Evolutionary conservation across 2,329 filamentous ascomycete genomes (phyloP), one percentile per base, ranked within the genome.

Genomic region (Fusarium sp.): DNA sequence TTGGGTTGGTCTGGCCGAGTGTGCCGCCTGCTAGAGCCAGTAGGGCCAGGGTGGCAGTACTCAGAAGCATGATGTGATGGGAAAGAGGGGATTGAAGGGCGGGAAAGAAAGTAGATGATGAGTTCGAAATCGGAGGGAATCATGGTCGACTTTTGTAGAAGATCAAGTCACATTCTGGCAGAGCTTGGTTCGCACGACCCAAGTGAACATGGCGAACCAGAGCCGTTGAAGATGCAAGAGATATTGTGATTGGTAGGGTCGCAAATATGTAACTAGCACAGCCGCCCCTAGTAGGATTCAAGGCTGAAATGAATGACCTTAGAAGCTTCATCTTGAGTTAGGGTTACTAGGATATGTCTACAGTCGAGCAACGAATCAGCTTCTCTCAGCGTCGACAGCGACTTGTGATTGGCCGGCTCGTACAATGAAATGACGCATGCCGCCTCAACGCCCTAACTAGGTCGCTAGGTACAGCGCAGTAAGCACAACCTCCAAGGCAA

Each of bases 381-480:
- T 34, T 56, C 24, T 18, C 40, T 13, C 9, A 35, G 18, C 16
- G 3, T 10, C 6, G 18, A 35, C 2, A 11, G 5, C 4, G 5
- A 18, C 8, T 42, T 20, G 11, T 64, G 27, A 64, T 59, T 64
- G 52, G 62, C 11, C 38, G 7, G 62, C 20, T 64, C 62, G 62
- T 64, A 59, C 54, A 58, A n/a, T 38, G 27, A 29, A 22, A 37
- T 37, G 35, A 58, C n/a, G 13, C 31, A 20, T 18, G n/a, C 24
- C 24, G 35, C n/a, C 10, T 42, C 38, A 14, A 20, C n/a, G 38
- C 38, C 38, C 5, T 42, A 42, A 42, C 38, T 38, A 5, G 29
- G 29, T 31, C 9, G 29, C 10, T 31, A 31, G 29, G 29, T 31
- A 31, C 29, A 31, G 16, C 6, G 20, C 38, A 20, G n/a, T 42